Evolutionary conservation across 78 protist genomes (phyloP), one percentile per base, ranked within the genome.

Genomic region (Cavenderia fasciculata): DNA sequence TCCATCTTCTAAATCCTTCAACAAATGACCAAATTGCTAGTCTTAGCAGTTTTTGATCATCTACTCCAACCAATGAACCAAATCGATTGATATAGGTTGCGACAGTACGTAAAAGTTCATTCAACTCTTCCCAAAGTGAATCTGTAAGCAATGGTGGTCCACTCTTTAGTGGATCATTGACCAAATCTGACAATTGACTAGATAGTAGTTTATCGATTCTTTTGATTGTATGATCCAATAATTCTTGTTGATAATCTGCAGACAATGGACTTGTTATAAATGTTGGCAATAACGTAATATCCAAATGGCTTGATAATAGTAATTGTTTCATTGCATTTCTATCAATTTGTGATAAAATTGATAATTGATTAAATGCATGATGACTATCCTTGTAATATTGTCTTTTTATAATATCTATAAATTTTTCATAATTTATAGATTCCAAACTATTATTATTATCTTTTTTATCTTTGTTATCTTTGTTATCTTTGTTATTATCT

Each of bases 1-100:
- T 44, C 90, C 90, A 82, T 33, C 90, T 31, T 52, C 90, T 46
- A 57, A 82, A 82, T 5, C 69, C 38, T 36, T 82, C 90, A 68
- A 82, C 73, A 47, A 52, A 82, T 8, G 90, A 41, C 78, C 76
- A 82, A 25, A 74, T 82, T 29, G 90, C 44, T 21, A 82, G 34
- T 19, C 56, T 66, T 0, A 82, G 38, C 43, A 82, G 62, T 4
- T 73, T 73, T 0, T 33, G 47, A 41, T 44, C 90, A 31, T 43
- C n/a, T 2, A 44, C 49, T 1, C 34, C 40, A 1, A 21, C 18
- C 31, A 31, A 7, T 4, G 65, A 29, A 38, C 90, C 90, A 68
- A 69, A 82, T 40, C 49, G 65, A 69, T 82, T 82, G 54, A 82
- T 82, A 18, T 33, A 82, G 14, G 72, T 62, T 54, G 90, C 49